Base-by-base conservation (phyloP, 2,329 filamentous ascomycete species). In the Pochonia chlamydosporia region DNA sequence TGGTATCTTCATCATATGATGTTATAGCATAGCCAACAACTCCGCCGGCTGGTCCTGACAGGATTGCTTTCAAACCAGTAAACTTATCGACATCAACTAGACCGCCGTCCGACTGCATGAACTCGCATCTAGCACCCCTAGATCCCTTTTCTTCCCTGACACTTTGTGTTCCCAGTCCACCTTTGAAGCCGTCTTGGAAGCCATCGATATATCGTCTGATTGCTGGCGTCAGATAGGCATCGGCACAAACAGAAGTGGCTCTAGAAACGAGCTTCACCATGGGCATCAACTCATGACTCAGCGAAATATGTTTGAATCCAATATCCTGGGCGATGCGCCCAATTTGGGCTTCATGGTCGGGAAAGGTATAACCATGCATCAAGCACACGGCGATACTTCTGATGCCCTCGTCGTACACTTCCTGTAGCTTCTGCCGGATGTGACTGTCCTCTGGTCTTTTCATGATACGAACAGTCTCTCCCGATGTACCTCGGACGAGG, bases 21-120 rank as follows among this genome's bases (percentile, higher is more conserved):
- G 86, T 89, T 11, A 85, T 71, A 3, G 85, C 85, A 62, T 88
- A 88, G 3, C 86, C 86, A 1, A 89, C 84, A 0, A 89, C 85
- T 40, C 86, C 86, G 14, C 85, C 86, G n/a, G 86, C 86, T 4
- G 86, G 86, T 0, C 86, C 86, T 1, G 82, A 87, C 0, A 90
- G 63, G 35, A 90, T 87, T 0, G 83, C 84, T 52, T 80, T 76
- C 5, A 88, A 65, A 0, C 85, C 86, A 14, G 80, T 84, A 59
- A 89, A 88, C 46, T 73, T 77, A 51, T 76, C 71, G 4, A 81
- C 78, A 53, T 81, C 77, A 1, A 70, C 67, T 1, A 76, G 59
- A 0, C 72, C 72, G 3, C 72, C 72, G 40, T 75, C 72, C 0
- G 80, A 84, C 57, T 87, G 83, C 82, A 87, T 87, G 56, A 88